Conservation (phyloP, 495 filamentous ascomycete species). For the Daldinia decipiens region DNA sequence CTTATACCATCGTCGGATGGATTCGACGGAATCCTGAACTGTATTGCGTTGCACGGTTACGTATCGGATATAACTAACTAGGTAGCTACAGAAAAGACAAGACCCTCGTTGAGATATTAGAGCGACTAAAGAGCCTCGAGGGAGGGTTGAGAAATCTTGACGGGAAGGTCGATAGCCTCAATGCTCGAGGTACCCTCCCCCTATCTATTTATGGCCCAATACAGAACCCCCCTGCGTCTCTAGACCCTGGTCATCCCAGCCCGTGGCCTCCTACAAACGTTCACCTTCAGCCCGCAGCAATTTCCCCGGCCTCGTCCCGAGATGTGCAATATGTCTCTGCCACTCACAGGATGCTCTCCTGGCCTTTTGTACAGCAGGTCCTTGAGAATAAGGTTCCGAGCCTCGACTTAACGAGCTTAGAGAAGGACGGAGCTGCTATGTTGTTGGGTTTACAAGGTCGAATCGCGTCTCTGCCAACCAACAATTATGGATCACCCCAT, state of each 20-base stretch:
- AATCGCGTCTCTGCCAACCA: constrained; percentile 48
- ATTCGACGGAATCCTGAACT: constrained; percentile 26
- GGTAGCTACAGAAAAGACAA: constrained; percentile 65
- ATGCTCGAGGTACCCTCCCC: constrained; percentile 37
- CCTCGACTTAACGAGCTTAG: constrained; percentile 48
- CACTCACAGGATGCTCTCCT: constrained; percentile 66
- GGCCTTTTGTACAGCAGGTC: constrained; percentile 65
- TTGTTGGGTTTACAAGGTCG: constrained; percentile 55
- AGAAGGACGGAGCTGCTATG: constrained; percentile 60
- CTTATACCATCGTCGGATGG: constrained; percentile 20
- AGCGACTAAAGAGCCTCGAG: constrained; percentile 64
- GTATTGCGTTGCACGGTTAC: constrained; percentile 19
- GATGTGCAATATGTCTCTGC: constrained; percentile 60
- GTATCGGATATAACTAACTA: constrained; percentile 38
- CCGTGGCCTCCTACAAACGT: constrained; percentile 31
- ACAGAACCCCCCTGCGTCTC: constrained; percentile 24
- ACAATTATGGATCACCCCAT: constrained; percentile 28
- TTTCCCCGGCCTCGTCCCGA: constrained; percentile 26
- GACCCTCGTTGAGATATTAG: constrained; percentile 68
- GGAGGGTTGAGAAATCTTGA: constrained; percentile 42
- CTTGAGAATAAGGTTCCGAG: constrained; percentile 50
- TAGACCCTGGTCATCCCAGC: constrained; percentile 29
- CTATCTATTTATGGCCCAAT: constrained; percentile 40
- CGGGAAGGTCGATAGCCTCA: constrained; percentile 58
- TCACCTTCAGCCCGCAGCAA: constrained; percentile 24